Evolutionary conservation across 2,329 filamentous ascomycete species (phyloP).

Genomic region (Fusarium mundagurra): DNA sequence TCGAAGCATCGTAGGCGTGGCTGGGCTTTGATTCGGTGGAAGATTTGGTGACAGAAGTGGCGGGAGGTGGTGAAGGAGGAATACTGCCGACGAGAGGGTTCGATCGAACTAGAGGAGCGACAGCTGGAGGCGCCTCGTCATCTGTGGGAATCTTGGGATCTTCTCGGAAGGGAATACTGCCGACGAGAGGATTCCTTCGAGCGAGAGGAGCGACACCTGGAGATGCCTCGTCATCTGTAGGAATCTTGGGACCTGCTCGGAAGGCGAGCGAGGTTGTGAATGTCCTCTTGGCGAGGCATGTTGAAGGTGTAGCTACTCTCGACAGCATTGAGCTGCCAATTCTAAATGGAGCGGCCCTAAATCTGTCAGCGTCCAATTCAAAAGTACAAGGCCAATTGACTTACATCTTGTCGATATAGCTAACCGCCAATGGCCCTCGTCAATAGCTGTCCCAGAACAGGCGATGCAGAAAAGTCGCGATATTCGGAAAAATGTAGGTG

Average conservation of each 20-base stretch:
- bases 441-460: constrained; percentile 18
- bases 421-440: constrained; percentile 34
- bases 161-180: constrained; percentile 39
- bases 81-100: constrained; percentile 1
- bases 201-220: background rate
- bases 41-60: background rate
- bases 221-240: constrained; percentile 1
- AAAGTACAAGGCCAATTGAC: background rate
- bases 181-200: constrained; percentile 9
- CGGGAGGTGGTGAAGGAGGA: constrained; percentile 21
- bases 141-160: constrained; percentile 17
- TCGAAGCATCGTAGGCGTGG: constrained; percentile 44
- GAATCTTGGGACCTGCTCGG: constrained; percentile 32
- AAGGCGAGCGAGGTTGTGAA: constrained; percentile 48
- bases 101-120: constrained; percentile 10
- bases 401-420: constrained; percentile 36
- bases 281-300: constrained; percentile 36
- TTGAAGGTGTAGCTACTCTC: constrained; percentile 39
- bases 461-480: constrained; percentile 41
- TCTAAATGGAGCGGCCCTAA: constrained; percentile 43
- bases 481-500: constrained; percentile 46
- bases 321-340: constrained; percentile 47
- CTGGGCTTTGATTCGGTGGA: background rate
- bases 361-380: background rate
- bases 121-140: constrained; percentile 2